These are phyloP conservation scores for Gastrolobium bilobum DNA, from an alignment of 306 rosid species.

Conservation along the genomic window DNA sequence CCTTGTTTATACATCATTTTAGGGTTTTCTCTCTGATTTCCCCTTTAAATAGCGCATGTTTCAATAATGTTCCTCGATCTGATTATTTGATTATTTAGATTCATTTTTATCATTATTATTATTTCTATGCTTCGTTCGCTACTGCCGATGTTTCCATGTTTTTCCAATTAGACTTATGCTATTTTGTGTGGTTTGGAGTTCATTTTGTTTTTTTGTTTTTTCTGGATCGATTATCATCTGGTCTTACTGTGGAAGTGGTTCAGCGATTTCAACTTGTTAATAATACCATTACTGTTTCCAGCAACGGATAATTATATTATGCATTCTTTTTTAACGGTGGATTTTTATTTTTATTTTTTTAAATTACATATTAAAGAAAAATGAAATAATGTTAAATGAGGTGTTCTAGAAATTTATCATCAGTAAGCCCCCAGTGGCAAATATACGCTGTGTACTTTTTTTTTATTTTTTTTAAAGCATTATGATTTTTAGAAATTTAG, in stretches of 20 bases:
- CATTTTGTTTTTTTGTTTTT: not conserved
- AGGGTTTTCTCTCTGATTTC: conserved; percentile 53
- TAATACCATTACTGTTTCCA: conserved; percentile 5
- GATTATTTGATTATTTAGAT: not conserved
- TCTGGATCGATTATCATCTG: conserved; percentile 33
- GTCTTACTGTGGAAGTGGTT: conserved; percentile 11
- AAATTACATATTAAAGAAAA: not conserved
- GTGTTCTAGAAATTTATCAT: not conserved
- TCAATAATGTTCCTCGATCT: conserved; percentile 40
- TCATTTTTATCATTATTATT: not conserved
- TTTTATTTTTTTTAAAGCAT: not conserved
- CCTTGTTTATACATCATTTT: conserved; percentile 21
- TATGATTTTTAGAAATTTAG: conserved; percentile 9
- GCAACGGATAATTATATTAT: not conserved
- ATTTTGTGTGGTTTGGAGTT: not conserved
- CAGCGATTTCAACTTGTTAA: conserved; percentile 7
- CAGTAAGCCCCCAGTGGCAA: conserved; percentile 9
- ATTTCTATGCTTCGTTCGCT: conserved; percentile 5
- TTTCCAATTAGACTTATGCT: not conserved
- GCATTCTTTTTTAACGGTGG: not conserved
- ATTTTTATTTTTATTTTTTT: not conserved
- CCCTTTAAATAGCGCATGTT: not conserved
- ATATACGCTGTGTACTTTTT: not conserved
- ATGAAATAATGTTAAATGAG: not conserved
- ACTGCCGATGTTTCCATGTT: not conserved